Conservation (phyloP, 140 eudicot genomes). For the Anethum foeniculum region DNA sequence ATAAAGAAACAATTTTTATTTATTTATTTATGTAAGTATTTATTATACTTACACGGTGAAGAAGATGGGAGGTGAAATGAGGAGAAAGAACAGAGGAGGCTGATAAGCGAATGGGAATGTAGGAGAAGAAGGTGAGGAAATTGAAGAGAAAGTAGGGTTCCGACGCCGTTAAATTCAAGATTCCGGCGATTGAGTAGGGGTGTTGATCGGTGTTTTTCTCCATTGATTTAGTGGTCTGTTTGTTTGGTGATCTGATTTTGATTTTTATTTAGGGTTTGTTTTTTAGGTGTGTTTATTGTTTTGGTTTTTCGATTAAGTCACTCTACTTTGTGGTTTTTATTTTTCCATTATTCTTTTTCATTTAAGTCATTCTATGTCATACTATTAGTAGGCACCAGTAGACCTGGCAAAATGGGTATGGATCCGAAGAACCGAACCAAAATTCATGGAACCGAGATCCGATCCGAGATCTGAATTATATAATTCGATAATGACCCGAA, state of each 20-base stretch:
- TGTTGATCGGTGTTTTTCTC: background rate
- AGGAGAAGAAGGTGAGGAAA: conserved; percentile 67
- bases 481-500: too few species aligned
- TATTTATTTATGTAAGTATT: too few species aligned
- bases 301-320: too few species aligned
- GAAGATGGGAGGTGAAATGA: conserved; percentile 40
- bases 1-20: too few species aligned
- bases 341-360: too few species aligned
- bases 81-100: conserved; percentile 50
- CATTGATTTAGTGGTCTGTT: background rate
- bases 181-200: background rate
- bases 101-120: conserved; percentile 65
- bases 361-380: too few species aligned
- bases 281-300: background rate
- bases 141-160: conserved; percentile 74
- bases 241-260: background rate
- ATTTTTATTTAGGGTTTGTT: conserved; percentile 3
- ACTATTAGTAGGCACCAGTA: too few species aligned
- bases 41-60: conserved; percentile 43
- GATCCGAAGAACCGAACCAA: too few species aligned
- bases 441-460: too few species aligned
- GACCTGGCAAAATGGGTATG: too few species aligned
- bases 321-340: too few species aligned
- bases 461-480: too few species aligned
- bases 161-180: conserved; percentile 36